Evolutionary conservation across 2,329 filamentous ascomycete species (phyloP), one percentile per base, ranked within the genome.

Genomic region (Penicillium sp.): DNA sequence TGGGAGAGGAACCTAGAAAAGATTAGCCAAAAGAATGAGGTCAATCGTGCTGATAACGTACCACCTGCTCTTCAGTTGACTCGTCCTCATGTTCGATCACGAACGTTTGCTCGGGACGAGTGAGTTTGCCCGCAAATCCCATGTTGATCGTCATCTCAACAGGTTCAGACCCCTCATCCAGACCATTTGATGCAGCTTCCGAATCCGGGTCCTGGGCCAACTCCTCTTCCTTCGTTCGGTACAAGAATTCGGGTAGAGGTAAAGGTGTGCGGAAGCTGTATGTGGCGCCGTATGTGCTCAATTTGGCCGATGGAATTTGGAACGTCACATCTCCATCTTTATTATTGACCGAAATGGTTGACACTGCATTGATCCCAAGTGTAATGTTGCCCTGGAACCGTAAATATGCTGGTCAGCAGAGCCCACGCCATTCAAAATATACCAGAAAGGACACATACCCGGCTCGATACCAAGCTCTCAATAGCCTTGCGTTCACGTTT

Each of bases 251-350:
- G 20, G 62, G 56, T 1, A 66, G 54, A 37, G 63, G 61, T 38
- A 73, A 52, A 4, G 70, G 69, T 13, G 65, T 57, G 29, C 63
- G 66, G 48, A 72, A 72, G 33, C 52, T 61, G 49, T 67, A 71
- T 39, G 60, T 62, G 28, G 70, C 43, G n/a, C 57, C 61, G 49
- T 64, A 65, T 3, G 59, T 58, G 13, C 56, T 58, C 33, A 63
- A 31, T 23, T 56, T 52, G 3, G 64, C 53, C 1, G 59, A 52
- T 20, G 67, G 68, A 7, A 69, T 43, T 27, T 60, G 52, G 6
- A 72, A 42, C 27, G 60, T 60, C 18, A 66, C 57, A 47, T 66
- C 56, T 6, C 38, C 20, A 4, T 61, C 66, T 8, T 61, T 59
- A 10, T 66, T 50, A 38, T 63, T 62, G 13, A 66, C 57, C 1